These are phyloP conservation scores for Magnusiomyces tetraspermus DNA, from an alignment of 1,139 yeast genomes.

Conservation along the genomic window DNA sequence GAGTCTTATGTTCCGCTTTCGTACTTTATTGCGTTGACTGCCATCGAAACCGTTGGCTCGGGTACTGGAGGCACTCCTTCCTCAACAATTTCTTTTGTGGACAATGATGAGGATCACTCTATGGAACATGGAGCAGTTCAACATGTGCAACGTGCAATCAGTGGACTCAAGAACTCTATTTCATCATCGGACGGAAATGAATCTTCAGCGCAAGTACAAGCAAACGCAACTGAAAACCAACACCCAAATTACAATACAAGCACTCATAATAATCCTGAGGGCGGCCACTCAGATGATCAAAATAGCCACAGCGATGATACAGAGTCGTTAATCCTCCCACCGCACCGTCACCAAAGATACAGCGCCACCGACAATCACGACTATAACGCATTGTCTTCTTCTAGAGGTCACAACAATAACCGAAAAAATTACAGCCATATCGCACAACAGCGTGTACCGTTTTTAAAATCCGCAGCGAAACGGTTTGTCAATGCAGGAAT, in stretches of 20 bases:
- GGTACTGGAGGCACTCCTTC: conserved; percentile 5
- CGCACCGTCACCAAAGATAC: background rate
- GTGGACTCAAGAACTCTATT: background rate
- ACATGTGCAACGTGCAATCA: background rate
- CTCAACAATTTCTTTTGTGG: background rate
- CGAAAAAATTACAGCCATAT: background rate
- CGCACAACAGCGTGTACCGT: background rate
- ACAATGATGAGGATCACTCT: conserved; percentile 2
- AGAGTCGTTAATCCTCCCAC: too few relatives aligned
- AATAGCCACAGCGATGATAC: too few relatives aligned
- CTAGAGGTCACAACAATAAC: background rate
- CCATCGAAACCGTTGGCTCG: conserved; percentile 34
- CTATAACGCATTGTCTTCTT: too few relatives aligned
- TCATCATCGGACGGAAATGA: background rate
- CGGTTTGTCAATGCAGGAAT: conserved; percentile 1
- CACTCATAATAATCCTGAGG: too few relatives aligned
- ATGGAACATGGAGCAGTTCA: background rate
- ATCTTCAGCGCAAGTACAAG: conserved; percentile 2
- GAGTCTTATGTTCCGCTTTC: conserved; percentile 72
- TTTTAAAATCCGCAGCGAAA: background rate
- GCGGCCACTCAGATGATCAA: too few relatives aligned
- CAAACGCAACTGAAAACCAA: conserved; percentile 1
- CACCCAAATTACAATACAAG: background rate
- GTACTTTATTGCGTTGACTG: conserved; percentile 74
- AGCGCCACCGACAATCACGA: too few relatives aligned